Base-by-base conservation (phyloP, 1,284 basidiomycete species). In the Cystobasidiaceae sp. region DNA sequence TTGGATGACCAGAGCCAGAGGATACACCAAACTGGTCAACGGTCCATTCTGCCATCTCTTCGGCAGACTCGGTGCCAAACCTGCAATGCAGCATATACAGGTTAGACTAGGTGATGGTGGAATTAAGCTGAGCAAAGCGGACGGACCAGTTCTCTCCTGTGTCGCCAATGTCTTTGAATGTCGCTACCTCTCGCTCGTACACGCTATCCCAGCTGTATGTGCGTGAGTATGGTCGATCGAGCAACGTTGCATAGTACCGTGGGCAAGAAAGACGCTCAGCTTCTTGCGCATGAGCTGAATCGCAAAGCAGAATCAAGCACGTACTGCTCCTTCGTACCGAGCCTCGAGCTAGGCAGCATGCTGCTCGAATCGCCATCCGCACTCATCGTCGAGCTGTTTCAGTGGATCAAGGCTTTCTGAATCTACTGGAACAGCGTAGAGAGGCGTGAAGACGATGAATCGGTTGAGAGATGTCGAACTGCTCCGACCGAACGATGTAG, bases 141-240 rank as follows among this genome's bases (percentile, higher is more conserved):
- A 71, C 78, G 37, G 67, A 89, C 90, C 91, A 93, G 27, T 91
- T 81, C 77, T 93, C 90, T 39, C 91, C 90, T 75, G 92, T 89
- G 75, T 93, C 89, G 11, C 88, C 87, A 51, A 86, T 84, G 56
- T 91, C 90, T 39, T 85, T 78, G 70, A 90, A 93, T 73, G 87
- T 89, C 46, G 77, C 76, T 19, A 92, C 78, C 73, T 93, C 90
- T 1, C 74, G 68, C 55, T 39, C 61, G 45, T 64, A 64, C 5
- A 64, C 61, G 21, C 27, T 44, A 37, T 64, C 61, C 61, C 61
- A 64, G 52, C 61, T 64, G 21, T 9, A 30, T 30, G n/a, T 7
- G 13, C 23, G 28, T 50, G 9, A 54, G 34, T 23, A 33, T 11
- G 30, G 46, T 27, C 44, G 45, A 62, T 54, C 39, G 49, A 34